Evolutionary conservation across 306 rosid genomes (phyloP).

Genomic region (Castanea crenata): DNA sequence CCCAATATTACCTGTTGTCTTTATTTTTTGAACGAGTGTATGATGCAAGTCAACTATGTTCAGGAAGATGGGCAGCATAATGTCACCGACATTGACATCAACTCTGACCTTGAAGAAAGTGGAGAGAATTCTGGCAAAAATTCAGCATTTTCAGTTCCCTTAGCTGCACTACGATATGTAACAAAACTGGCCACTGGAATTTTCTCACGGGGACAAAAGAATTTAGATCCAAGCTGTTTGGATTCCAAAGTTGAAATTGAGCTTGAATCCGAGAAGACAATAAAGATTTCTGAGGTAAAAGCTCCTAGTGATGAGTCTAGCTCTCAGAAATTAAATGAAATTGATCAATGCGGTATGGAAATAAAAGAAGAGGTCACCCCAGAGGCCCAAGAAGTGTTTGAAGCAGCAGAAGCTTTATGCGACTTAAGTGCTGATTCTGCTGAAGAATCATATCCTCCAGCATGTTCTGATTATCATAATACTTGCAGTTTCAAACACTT

Average conservation of each 20-base stretch:
- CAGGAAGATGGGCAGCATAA: slow-evolving; percentile 68
- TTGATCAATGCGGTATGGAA: slow-evolving; percentile 34
- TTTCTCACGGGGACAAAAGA: slow-evolving; percentile 80
- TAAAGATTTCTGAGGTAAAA: slow-evolving; percentile 28
- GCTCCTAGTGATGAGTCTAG: slow-evolving; percentile 44
- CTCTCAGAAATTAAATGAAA: slow-evolving; percentile 41
- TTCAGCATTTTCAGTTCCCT: slow-evolving; percentile 79
- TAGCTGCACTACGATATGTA: slow-evolving; percentile 84
- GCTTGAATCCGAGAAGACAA: slow-evolving; percentile 32
- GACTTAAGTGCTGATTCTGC: slow-evolving; percentile 29
- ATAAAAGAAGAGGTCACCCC: slow-evolving; percentile 32
- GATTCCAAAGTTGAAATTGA: slow-evolving; percentile 49
- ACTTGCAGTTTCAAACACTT: slow-evolving; percentile 73
- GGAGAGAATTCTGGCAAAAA: slow-evolving; percentile 60
- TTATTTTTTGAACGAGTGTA: slow-evolving; percentile 22
- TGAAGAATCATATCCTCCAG: slow-evolving; percentile 38
- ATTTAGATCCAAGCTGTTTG: slow-evolving; percentile 39
- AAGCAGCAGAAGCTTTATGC: slow-evolving; percentile 41
- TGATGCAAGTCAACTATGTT: slow-evolving; percentile 19
- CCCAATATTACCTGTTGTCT: background rate
- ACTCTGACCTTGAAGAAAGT: slow-evolving; percentile 64
- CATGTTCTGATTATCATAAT: slow-evolving; percentile 40
- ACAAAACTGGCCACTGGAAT: slow-evolving; percentile 88
- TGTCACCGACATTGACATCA: slow-evolving; percentile 31
- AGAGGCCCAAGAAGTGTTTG: slow-evolving; percentile 41